Evolutionary conservation across 2,329 filamentous ascomycete species (phyloP).

Genomic region (Xylariaceae sp.): DNA sequence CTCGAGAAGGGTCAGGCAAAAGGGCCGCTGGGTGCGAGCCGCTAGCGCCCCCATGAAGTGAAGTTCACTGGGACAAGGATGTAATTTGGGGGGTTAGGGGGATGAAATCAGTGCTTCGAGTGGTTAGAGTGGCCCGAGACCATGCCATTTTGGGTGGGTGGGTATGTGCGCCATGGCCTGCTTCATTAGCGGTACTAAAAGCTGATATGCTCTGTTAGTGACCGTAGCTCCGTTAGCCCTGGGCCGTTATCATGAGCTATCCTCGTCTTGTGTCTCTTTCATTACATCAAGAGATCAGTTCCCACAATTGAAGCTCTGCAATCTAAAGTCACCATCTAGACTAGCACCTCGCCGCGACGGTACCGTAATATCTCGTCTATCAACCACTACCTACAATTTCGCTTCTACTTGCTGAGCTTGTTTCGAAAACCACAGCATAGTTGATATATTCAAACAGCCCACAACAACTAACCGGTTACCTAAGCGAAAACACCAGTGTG

Average conservation of each 20-base stretch:
- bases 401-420: conserved; percentile 8
- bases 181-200: conserved; percentile 6
- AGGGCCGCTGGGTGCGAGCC: conserved; percentile 26
- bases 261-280: conserved; percentile 2
- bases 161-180: conserved; percentile 19
- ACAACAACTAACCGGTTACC: no score
- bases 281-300: conserved; percentile 8
- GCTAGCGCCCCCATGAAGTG: conserved; percentile 30
- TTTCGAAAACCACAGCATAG: background rate
- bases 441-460: background rate
- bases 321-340: conserved; percentile 23
- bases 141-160: conserved; percentile 20
- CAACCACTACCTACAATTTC: conserved; percentile 5
- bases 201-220: conserved; percentile 17
- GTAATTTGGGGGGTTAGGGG: conserved; percentile 27
- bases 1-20: conserved; percentile 31
- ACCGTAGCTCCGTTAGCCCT: background rate
- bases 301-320: conserved; percentile 26
- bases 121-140: conserved; percentile 16
- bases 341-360: conserved; percentile 12
- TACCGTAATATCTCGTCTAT: conserved; percentile 7
- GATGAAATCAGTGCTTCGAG: conserved; percentile 14
- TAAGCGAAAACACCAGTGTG: no score
- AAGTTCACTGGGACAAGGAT: conserved; percentile 18
- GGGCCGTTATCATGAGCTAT: conserved; percentile 9